Base-by-base conservation (phyloP, 1,284 basidiomycete genomes). In the Fomitopsis pinicola region DNA sequence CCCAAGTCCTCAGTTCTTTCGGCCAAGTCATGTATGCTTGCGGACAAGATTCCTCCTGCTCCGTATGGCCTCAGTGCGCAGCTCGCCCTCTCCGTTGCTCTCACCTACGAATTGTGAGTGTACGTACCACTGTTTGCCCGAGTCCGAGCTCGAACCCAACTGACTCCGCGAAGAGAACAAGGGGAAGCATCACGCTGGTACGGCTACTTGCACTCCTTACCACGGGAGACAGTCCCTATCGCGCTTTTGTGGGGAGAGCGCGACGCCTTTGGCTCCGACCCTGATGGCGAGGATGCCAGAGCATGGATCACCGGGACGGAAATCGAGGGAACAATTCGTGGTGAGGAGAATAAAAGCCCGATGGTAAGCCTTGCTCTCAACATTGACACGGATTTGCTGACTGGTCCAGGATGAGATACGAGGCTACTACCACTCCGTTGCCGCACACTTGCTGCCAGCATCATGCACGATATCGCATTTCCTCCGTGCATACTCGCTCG, bases 401-500 rank as follows among this genome's bases (percentile, higher is more conserved):
- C 19, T 38, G 12, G 1, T 19, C 19, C 3, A 83, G 83, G 77
- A 79, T 17, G 79, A 81, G 65, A 71, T 86, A 60, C 75, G 72
- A 62, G 64, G 71, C 22, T 89, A 82, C 70, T 89, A 82, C 70
- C 56, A 68, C 33, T 64, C 71, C 12, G 69, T 76, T 26, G 84
- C 75, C 38, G 63, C 75, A 50, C 78, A 77, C 58, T 68, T 76
- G 57, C 75, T 72, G 50, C 64, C 73, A 19, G 38, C 36, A 8
- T 7, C 59, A 33, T 44, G 55, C 40, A 60, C 58, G 61, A 66
- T 67, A 44, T 50, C 55, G 52, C 59, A 66, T 2, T 94, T 91
- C 69, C 77, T 83, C 58, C 80, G 83, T 62, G 88, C 92, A 1
- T 96, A 89, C 75, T 83, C 87, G 3, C 82, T 97, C 33, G 92